Evolutionary conservation across 1,284 basidiomycete species (phyloP).

Genomic region (Schizophyllum commune): DNA sequence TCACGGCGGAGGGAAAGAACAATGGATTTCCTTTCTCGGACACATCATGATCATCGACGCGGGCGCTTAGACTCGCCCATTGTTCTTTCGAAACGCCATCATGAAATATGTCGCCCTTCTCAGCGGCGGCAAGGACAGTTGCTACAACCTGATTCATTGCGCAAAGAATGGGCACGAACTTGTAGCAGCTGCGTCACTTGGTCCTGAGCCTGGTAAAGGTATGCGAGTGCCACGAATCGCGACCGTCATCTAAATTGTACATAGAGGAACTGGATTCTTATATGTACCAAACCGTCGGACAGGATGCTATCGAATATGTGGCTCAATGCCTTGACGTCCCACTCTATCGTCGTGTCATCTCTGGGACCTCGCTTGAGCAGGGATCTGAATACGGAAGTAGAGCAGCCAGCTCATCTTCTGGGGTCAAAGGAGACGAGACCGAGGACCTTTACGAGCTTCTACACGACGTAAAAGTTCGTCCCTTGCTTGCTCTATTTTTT

Average conservation of each 20-base stretch:
- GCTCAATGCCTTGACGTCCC: conserved; percentile 84
- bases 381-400: conserved; percentile 80
- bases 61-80: neutral
- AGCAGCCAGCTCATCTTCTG: conserved; percentile 32
- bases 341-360: conserved; percentile 76
- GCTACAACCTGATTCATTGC: conserved; percentile 93
- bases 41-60: neutral
- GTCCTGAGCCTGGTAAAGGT: conserved; percentile 85
- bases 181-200: conserved; percentile 83
- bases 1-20: neutral
- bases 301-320: conserved; percentile 86
- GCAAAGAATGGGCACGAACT: conserved; percentile 82
- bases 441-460: conserved; percentile 89
- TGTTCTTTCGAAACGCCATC: conserved; percentile 5
- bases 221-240: conserved; percentile 13
- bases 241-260: conserved; percentile 13
- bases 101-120: conserved; percentile 97
- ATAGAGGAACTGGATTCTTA: conserved; percentile 98
- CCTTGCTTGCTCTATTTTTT: neutral
- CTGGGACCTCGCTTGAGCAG: conserved; percentile 76
- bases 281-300: conserved; percentile 97
- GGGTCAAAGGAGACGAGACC: conserved; percentile 83
- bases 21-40: neutral
- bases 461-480: conserved; percentile 65
- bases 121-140: conserved; percentile 97